A percentile compares a stretch with the other conserved stretches of the same genome.
Conservation (phyloP, 106 monocot species). For the Hemerocallis citrina region DNA sequence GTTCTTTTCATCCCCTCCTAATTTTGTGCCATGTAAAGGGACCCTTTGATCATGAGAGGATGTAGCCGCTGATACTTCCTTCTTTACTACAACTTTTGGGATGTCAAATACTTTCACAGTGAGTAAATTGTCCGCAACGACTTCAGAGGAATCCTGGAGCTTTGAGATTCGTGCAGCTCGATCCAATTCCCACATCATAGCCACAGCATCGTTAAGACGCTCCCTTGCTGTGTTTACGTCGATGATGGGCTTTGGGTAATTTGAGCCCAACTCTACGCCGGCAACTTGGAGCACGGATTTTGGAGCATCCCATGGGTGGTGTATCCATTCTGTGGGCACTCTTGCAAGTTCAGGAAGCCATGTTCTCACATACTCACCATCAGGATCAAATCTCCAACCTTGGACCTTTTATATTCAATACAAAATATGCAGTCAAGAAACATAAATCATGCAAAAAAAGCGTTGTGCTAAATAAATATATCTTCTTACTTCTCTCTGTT, state of each 20-base stretch:
- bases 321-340: slow-evolving; percentile 74
- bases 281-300: slow-evolving; percentile 42
- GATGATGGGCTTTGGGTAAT: slow-evolving; percentile 69
- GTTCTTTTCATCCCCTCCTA: neutral
- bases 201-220: slow-evolving; percentile 40
- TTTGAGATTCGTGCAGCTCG: slow-evolving; percentile 11
- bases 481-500: too few species aligned
- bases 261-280: slow-evolving; percentile 63
- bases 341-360: slow-evolving; percentile 79
- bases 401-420: slow-evolving; percentile 41
- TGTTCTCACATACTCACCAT: slow-evolving; percentile 61
- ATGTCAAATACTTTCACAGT: slow-evolving; percentile 35
- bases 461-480: too few species aligned
- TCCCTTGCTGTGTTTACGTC: slow-evolving; percentile 43
- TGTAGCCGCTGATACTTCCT: slow-evolving; percentile 21
- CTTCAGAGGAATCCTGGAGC: slow-evolving; percentile 20
- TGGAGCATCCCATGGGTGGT: slow-evolving; percentile 78
- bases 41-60: slow-evolving; percentile 57
- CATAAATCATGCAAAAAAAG: neutral
- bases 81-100: slow-evolving; percentile 47
- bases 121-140: slow-evolving; percentile 45
- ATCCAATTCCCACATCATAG: slow-evolving; percentile 66
- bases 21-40: slow-evolving; percentile 13
- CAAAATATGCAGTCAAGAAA: neutral
- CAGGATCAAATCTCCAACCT: slow-evolving; percentile 54